Conservation (phyloP, 108 stramenopile species). For the Skeletonema potamos region DNA sequence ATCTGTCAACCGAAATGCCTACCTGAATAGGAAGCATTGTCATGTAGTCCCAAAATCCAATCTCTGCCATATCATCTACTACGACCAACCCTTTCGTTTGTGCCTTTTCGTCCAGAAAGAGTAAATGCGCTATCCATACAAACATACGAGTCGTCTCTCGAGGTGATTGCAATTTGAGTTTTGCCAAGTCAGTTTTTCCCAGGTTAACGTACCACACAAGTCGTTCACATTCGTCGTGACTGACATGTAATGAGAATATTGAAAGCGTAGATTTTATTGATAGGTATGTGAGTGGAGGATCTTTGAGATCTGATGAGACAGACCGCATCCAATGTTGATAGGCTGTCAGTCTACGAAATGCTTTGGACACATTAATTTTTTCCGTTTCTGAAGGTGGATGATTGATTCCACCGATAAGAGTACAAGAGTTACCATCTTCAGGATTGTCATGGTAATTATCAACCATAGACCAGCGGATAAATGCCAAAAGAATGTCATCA, state of each 20-base stretch:
- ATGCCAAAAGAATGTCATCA: conserved; percentile 52
- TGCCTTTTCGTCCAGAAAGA: conserved; percentile 54
- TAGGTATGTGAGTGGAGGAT: conserved; percentile 48
- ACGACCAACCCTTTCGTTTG: conserved; percentile 58
- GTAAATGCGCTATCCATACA: conserved; percentile 59
- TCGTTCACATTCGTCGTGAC: conserved; percentile 44
- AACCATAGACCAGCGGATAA: conserved; percentile 45
- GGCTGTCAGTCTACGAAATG: conserved; percentile 59
- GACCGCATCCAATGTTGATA: conserved; percentile 73
- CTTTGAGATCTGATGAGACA: conserved; percentile 42
- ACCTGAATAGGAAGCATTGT: conserved; percentile 63
- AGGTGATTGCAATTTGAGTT: conserved; percentile 41
- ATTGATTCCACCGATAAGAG: conserved; percentile 39
- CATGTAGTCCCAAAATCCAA: conserved; percentile 54
- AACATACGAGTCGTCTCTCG: conserved; percentile 47
- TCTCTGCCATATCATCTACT: conserved; percentile 47
- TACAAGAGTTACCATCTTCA: conserved; percentile 25
- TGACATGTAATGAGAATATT: conserved; percentile 48
- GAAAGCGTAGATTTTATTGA: conserved; percentile 42
- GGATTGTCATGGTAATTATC: conserved; percentile 33
- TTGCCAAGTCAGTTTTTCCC: conserved; percentile 40
- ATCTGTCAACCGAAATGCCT: conserved; percentile 55
- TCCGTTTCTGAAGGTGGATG: conserved; percentile 11
- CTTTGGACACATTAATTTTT: conserved; percentile 65
- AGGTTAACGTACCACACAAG: conserved; percentile 71